Evolutionary conservation across 176 grass and related monocot genomes (phyloP).

Genomic region (Puya raimondii): DNA sequence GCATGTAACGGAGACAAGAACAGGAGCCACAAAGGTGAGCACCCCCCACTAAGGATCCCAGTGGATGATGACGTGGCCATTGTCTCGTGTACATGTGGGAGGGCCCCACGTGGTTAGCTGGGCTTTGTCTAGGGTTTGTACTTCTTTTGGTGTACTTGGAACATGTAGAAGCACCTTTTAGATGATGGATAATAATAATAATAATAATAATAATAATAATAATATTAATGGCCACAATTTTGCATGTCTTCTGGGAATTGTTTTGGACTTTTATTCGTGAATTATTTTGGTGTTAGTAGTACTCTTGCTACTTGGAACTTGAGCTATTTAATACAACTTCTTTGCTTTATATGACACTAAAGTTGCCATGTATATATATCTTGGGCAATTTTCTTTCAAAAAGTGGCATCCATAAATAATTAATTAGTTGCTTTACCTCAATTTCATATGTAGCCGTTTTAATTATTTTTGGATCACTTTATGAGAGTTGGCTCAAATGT

Average conservation of each 20-base stretch:
- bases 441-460: neutral
- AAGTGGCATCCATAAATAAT: too few relatives aligned
- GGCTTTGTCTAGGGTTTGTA: conserved; percentile 11
- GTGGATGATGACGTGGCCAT: conserved; percentile 21
- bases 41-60: conserved; percentile 35
- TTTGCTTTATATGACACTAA: too few relatives aligned
- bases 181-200: neutral
- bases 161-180: neutral
- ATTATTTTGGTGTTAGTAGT: neutral
- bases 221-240: conserved; percentile 9
- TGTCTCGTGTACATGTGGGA: conserved; percentile 36
- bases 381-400: neutral
- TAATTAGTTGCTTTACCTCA: neutral
- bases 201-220: neutral
- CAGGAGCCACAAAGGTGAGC: conserved; percentile 29
- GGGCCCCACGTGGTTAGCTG: conserved; percentile 14
- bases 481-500: too few relatives aligned
- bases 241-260: conserved; percentile 44
- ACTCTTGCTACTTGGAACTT: neutral
- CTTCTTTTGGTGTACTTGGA: conserved; percentile 2
- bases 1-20: conserved; percentile 45
- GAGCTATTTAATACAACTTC: neutral
- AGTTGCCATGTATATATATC: neutral
- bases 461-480: too few relatives aligned
- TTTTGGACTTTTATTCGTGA: conserved; percentile 7